A percentile compares a stretch with the other conserved stretches of the same genome.
Conservation (phyloP, 495 filamentous ascomycete genomes). For the Neohortaea acidophila region DNA sequence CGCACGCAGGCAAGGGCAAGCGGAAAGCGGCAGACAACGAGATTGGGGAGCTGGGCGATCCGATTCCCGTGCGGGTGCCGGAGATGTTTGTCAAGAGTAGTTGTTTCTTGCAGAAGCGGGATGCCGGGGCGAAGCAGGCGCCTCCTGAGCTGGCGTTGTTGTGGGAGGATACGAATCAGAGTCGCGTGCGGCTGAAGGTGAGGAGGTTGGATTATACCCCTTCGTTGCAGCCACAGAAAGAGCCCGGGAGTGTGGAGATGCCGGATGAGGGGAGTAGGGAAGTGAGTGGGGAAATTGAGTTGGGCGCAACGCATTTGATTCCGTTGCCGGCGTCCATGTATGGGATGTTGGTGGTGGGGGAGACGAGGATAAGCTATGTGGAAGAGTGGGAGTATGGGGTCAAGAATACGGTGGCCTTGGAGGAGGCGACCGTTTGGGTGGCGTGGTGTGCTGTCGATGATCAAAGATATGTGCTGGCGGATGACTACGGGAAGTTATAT, state of each 20-base stretch:
- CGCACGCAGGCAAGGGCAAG: conserved; percentile 37
- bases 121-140: conserved; percentile 26
- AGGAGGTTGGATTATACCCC: conserved; percentile 38
- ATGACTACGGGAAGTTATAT: conserved; percentile 75
- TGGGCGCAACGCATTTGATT: conserved; percentile 67
- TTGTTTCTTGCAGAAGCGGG: conserved; percentile 61
- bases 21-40: conserved; percentile 37
- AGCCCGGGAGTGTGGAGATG: conserved; percentile 37
- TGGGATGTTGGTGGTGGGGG: conserved; percentile 61
- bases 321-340: conserved; percentile 50
- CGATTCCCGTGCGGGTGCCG: conserved; percentile 58
- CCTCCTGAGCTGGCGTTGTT: conserved; percentile 70
- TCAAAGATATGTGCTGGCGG: conserved; percentile 68
- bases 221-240: conserved; percentile 27
- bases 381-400: conserved; percentile 52
- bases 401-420: conserved; percentile 41
- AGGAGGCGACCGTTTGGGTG: conserved; percentile 65
- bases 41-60: conserved; percentile 47
- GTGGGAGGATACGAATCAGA: conserved; percentile 51
- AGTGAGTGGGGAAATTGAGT: conserved; percentile 46
- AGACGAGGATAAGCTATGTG: conserved; percentile 70
- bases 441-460: conserved; percentile 75
- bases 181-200: conserved; percentile 47
- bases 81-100: conserved; percentile 77
- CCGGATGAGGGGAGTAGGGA: conserved; percentile 29